Conservation (phyloP, 805 yeast genomes). For the Lachancea waltii region DNA sequence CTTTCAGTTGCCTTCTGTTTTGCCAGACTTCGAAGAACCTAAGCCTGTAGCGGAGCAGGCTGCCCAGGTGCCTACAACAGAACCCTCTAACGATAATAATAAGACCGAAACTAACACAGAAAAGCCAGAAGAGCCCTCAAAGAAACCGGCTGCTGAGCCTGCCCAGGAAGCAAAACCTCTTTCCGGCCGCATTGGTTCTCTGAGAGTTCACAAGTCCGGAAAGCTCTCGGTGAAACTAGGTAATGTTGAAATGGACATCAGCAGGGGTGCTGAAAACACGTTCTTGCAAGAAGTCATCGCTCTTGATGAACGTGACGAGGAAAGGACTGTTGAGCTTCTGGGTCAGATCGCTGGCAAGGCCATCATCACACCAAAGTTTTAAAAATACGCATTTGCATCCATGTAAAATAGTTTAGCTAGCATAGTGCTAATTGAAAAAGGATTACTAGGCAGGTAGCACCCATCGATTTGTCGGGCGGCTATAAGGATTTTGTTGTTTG, state of each 20-base stretch:
- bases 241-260: conserved; percentile 57
- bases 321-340: conserved; percentile 39
- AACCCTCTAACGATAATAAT: conserved; percentile 12
- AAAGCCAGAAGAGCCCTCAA: conserved; percentile 6
- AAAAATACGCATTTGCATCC: background rate
- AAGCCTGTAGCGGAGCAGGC: conserved; percentile 2
- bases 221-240: conserved; percentile 71
- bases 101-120: conserved; percentile 12
- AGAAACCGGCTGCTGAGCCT: conserved; percentile 4
- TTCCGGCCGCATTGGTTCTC: conserved; percentile 61
- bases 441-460: too few relatives aligned
- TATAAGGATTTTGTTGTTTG: too few relatives aligned
- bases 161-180: conserved; percentile 9
- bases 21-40: conserved; percentile 32
- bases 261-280: conserved; percentile 60
- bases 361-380: conserved; percentile 50
- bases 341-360: conserved; percentile 54
- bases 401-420: background rate
- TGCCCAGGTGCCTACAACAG: background rate
- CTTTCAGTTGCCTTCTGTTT: conserved; percentile 35
- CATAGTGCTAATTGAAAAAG: too few relatives aligned
- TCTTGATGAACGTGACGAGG: conserved; percentile 40
- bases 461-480: too few relatives aligned
- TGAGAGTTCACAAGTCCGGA: conserved; percentile 81
- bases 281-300: conserved; percentile 70